Conservation (phyloP, 192 early-diverging fungal genomes). For the Linnemannia hyalina region DNA sequence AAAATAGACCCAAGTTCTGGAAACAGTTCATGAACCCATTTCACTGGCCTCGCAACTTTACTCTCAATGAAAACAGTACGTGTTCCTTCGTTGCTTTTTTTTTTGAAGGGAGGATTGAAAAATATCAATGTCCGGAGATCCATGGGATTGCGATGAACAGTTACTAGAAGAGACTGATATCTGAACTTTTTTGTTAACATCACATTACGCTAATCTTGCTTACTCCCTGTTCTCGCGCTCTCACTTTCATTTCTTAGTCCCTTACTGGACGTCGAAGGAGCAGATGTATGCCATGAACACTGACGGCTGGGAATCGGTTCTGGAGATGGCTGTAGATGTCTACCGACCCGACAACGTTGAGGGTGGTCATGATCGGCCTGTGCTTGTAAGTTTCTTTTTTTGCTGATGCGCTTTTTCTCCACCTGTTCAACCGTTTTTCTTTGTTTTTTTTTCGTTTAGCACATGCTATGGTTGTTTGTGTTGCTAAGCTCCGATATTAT, state of each 20-base stretch:
- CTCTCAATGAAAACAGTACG: constrained; percentile 34
- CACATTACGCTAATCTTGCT: not conserved
- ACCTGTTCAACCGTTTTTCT: not conserved
- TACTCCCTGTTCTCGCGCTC: not conserved
- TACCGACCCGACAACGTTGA: constrained; percentile 36
- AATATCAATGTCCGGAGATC: not conserved
- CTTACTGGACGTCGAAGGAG: constrained; percentile 36
- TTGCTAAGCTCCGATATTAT: not conserved
- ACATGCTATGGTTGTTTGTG: not conserved
- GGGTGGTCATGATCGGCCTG: constrained; percentile 40
- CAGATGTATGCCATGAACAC: constrained; percentile 14
- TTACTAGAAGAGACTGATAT: not conserved
- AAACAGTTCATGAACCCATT: constrained; percentile 31
- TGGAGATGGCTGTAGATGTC: constrained; percentile 52
- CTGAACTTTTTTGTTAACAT: not conserved
- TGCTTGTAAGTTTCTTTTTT: constrained; percentile 34
- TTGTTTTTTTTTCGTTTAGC: not conserved
- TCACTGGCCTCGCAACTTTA: constrained; percentile 26
- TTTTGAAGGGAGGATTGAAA: not conserved
- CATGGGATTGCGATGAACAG: not conserved
- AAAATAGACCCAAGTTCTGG: constrained; percentile 42
- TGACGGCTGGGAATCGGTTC: constrained; percentile 48
- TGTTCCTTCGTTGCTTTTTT: not conserved
- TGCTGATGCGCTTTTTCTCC: not conserved
- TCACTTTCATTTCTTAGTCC: constrained; percentile 20